phyloP scores from a whole-genome alignment of 179 eudicot genomes.

The Amaranthus tricolor region DNA sequence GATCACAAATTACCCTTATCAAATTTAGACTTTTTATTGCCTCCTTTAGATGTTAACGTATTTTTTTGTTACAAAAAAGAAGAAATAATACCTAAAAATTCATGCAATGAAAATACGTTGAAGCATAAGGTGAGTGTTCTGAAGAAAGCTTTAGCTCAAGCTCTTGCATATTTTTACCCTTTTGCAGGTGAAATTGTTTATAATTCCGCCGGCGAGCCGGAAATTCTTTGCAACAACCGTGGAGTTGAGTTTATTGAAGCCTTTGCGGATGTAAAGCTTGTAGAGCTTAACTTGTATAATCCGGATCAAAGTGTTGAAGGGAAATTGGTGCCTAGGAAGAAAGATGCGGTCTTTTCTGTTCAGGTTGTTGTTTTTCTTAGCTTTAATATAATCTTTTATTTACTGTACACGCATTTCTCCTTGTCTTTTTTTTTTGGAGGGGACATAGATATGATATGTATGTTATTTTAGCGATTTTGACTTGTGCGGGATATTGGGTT shows the following conservation, averaged over 20 bases:
- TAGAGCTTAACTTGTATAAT: slow-evolving; percentile 38
- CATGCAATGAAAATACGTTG: neutral
- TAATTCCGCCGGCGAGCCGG: slow-evolving; percentile 54
- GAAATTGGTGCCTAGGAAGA: slow-evolving; percentile 48
- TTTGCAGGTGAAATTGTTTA: slow-evolving; percentile 48
- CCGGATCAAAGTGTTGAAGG: slow-evolving; percentile 46
- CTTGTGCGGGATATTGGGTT: no score
- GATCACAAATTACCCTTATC: slow-evolving; percentile 59
- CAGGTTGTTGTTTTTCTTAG: slow-evolving; percentile 43
- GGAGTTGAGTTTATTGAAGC: slow-evolving; percentile 63
- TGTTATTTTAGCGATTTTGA: neutral
- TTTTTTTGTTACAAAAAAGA: slow-evolving; percentile 50
- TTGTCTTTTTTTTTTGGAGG: no score
- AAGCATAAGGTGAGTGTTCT: slow-evolving; percentile 22
- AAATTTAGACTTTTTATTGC: slow-evolving; percentile 60
- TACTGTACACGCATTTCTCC: neutral
- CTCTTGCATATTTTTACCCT: slow-evolving; percentile 40
- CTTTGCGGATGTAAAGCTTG: slow-evolving; percentile 36
- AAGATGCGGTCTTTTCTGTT: slow-evolving; percentile 46
- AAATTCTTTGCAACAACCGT: slow-evolving; percentile 53
- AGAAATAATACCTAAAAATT: neutral
- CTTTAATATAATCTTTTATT: no score
- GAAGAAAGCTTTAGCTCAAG: slow-evolving; percentile 48
- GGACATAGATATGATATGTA: no score
- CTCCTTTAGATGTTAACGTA: slow-evolving; percentile 50